Evolutionary conservation across 768 basidiomycete genomes (phyloP).

Genomic region (Pleurotus citrinopileatus): DNA sequence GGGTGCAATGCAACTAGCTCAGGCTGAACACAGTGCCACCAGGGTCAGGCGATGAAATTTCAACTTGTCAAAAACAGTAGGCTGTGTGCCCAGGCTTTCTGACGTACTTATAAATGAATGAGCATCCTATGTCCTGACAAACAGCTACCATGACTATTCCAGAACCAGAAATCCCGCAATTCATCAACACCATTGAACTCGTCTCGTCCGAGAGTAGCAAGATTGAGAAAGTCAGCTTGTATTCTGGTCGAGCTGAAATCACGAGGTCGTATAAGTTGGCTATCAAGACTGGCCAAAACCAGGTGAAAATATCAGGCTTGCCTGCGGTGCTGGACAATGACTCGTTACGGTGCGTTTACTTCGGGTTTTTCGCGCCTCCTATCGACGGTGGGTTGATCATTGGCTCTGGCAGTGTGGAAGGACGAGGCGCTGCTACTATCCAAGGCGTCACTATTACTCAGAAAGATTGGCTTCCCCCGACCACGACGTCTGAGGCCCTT

Average conservation of each 20-base stretch:
- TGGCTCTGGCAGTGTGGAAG: constrained; percentile 26
- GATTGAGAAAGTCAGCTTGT: constrained; percentile 31
- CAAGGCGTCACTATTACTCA: constrained; percentile 31
- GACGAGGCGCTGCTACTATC: constrained; percentile 30
- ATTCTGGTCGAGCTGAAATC: constrained; percentile 33
- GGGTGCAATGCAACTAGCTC: too few species aligned
- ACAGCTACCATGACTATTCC: background rate
- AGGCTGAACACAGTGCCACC: too few species aligned
- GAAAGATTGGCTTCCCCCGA: constrained; percentile 5
- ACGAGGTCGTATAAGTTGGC: constrained; percentile 29
- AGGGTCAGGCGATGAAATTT: too few species aligned
- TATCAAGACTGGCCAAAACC: constrained; percentile 30
- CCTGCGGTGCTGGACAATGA: constrained; percentile 26
- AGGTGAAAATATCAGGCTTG: constrained; percentile 28
- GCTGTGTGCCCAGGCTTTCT: too few species aligned
- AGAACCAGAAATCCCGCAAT: background rate
- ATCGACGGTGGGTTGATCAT: background rate
- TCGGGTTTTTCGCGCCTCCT: background rate
- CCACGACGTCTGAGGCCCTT: constrained; percentile 22
- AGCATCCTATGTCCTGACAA: background rate
- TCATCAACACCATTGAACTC: constrained; percentile 20
- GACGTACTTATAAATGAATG: too few species aligned
- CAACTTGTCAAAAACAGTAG: too few species aligned
- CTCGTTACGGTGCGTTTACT: constrained; percentile 25
- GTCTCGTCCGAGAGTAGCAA: constrained; percentile 25